Conservation (phyloP, 768 basidiomycete species). For the Filobasidium floriforme region DNA sequence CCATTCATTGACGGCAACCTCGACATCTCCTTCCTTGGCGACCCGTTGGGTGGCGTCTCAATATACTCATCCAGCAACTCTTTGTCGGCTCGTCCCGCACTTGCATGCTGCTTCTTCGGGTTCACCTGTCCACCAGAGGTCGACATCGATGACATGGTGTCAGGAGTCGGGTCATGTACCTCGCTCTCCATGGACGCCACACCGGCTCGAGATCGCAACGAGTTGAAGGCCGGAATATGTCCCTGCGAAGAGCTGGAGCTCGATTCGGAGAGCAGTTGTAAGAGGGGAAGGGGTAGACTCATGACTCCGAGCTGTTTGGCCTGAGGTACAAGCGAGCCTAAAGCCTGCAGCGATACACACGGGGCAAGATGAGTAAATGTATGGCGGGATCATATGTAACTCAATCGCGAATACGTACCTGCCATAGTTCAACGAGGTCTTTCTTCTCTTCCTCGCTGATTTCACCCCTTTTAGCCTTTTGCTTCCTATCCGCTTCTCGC, state of each 20-base stretch:
- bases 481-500: slow-evolving; percentile 6
- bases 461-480: slow-evolving; percentile 18
- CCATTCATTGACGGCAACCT: background rate
- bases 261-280: slow-evolving; percentile 16
- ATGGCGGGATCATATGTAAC: background rate
- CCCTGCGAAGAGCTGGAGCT: background rate
- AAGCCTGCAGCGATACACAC: background rate
- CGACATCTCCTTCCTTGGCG: background rate
- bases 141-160: slow-evolving; percentile 7
- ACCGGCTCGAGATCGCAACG: slow-evolving; percentile 1
- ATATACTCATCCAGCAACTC: slow-evolving; percentile 15
- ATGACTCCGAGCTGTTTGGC: slow-evolving; percentile 33
- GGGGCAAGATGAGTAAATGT: background rate
- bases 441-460: slow-evolving; percentile 22
- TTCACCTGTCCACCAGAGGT: background rate
- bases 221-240: slow-evolving; percentile 3
- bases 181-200: slow-evolving; percentile 1
- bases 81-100: slow-evolving; percentile 7
- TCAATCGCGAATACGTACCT: slow-evolving; percentile 12
- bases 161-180: background rate
- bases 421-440: slow-evolving; percentile 29
- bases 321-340: slow-evolving; percentile 18
- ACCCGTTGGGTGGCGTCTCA: background rate
- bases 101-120: background rate
- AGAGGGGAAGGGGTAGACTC: slow-evolving; percentile 30